A percentile compares a stretch with the other conserved stretches of the same genome.
These are phyloP conservation scores for Irpex rosettiformis DNA, from an alignment of 1,284 basidiomycete species.

Conservation along the genomic window DNA sequence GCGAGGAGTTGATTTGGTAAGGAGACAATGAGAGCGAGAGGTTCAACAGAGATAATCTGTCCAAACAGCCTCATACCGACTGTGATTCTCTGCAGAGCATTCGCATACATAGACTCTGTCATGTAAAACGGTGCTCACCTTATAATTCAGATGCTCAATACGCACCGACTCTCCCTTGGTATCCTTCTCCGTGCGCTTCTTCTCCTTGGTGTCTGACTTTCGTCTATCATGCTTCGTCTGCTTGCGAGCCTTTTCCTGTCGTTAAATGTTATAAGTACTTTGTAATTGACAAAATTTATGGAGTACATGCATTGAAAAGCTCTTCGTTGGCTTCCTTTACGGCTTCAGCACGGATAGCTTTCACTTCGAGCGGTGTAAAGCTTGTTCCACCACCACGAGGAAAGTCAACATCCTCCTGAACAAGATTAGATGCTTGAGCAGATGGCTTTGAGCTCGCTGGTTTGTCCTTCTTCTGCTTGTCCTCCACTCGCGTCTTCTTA, in stretches of 20 bases:
- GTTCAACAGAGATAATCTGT: constrained; percentile 84
- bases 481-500: constrained; percentile 51
- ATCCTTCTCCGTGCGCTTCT: constrained; percentile 26
- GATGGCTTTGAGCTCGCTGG: constrained; percentile 19
- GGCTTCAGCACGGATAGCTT: constrained; percentile 82
- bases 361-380: constrained; percentile 90
- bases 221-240: constrained; percentile 44
- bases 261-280: background rate
- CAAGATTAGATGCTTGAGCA: constrained; percentile 37
- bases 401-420: constrained; percentile 85
- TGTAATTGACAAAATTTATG: background rate
- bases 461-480: constrained; percentile 27
- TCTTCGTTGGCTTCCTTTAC: constrained; percentile 82
- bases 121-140: constrained; percentile 44
- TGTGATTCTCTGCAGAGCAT: constrained; percentile 60
- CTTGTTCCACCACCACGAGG: constrained; percentile 85
- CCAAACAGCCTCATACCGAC: constrained; percentile 87
- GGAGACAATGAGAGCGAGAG: constrained; percentile 89
- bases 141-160: constrained; percentile 94
- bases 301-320: constrained; percentile 54
- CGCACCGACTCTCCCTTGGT: constrained; percentile 47
- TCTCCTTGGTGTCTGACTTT: constrained; percentile 45
- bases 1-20: constrained; percentile 94
- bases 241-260: constrained; percentile 35
- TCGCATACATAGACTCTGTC: background rate